Evolutionary conservation across 163 green algal genomes (phyloP), one percentile per base, ranked within the genome.

Genomic region (Scenedesmus sp.): DNA sequence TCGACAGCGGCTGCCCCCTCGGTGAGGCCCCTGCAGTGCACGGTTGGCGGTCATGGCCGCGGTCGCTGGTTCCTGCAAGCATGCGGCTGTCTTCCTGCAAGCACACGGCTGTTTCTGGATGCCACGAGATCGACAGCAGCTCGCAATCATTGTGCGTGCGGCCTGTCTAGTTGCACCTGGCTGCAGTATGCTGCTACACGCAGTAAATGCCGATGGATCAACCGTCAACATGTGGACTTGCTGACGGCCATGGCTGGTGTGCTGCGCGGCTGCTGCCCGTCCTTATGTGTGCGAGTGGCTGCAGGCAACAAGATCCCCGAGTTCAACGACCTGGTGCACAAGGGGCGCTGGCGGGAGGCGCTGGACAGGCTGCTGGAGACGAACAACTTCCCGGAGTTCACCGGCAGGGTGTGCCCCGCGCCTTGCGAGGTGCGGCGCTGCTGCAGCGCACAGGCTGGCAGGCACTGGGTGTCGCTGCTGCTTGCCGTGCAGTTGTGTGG

Each of bases 361-460:
- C 93, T 99, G 65, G 94, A 99, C 92, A 92, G 97, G 0, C 95
- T 99, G 87, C 92, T 99, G 81, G 96, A 99, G 92, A 99, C 98
- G 30, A 99, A 99, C 95, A 99, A 99, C 95, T 99, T 99, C 94
- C 98, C 98, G 65, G 98, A 99, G 95, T 99, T 99, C 95, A 99
- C 98, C 0, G 94, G 93, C 89, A 93, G 98, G 61, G 98, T 99
- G 61, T 99, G 98, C 94, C 98, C 98, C 13, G 98, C 98, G 16
- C 98, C 98, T 20, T 99, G 98, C 92, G 98, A 99, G 85, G 85
- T 90, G 30, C 9, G 81, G 16, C 13, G 49, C 0, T 40, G 40
- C 33, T 59, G 3, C 53, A 68, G 81, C 53, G 18, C n/a, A n/a
- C n/a, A n/a, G n/a, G n/a, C 73, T 43, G 33, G 3, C 3, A 1